Evolutionary conservation across 345 rosid genomes (phyloP), one percentile per base, ranked within the genome.

Genomic region (Hypericum androsaemum): DNA sequence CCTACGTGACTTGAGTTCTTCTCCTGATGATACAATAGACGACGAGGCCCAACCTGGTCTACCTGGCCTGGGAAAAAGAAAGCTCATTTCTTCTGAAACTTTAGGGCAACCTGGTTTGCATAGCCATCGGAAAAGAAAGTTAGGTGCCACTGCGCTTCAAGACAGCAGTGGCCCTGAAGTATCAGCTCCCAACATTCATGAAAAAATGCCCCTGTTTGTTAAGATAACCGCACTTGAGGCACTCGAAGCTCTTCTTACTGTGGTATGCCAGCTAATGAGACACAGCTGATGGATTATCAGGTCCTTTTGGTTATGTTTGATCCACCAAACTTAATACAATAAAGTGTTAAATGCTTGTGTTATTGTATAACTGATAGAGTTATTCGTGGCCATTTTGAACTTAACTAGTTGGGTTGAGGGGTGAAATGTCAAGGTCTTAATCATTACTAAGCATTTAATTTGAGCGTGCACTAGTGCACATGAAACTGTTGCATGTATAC

Each of bases 171-270:
- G 54, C 70, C 59, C 59, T 57, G 59, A n/a, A n/a, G n/a, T 68
- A 43, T 75, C 65, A 69, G 56, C 69, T 40, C 62, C 69, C 32
- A 61, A 64, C 50, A 66, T 59, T 53, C 58, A 40, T 54, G 59
- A 49, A 1, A 49, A 32, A 47, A 61, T 66, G 61, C 74, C 69
- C 8, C 57, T 73, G 54, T 63, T 83, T 53, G 65, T 83, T 57
- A 79, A 85, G 73, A 79, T 81, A 68, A 95, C 92, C 39, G 82
- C 95, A 42, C 67, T 88, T 39, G 89, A 79, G 72, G 78, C 86
- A 37, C 63, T 89, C 39, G 83, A 83, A 73, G 64, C 76, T 60
- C 88, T 83, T 73, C 79, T 90, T 10, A 79, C 70, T 17, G 88
- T 80, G 77, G 96, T 90, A 84, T 60, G 90, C 58, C 12, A 39